These are phyloP conservation scores for Xylaria sp. DNA, from an alignment of 2,329 filamentous ascomycete species.

Conservation along the genomic window DNA sequence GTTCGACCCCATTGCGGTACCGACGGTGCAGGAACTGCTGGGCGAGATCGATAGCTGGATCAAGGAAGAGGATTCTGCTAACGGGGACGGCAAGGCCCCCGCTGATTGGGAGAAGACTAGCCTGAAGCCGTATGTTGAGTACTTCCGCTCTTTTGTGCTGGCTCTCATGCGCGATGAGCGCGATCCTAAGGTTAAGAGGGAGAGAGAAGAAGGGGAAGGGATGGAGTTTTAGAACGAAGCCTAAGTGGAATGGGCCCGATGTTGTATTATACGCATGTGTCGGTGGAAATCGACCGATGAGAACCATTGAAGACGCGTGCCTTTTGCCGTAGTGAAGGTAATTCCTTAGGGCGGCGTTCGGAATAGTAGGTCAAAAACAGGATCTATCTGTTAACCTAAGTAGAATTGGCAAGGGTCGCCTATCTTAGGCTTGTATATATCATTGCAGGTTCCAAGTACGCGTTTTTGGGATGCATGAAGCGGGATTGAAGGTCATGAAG, in stretches of 20 bases:
- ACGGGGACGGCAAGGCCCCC: constrained; percentile 52
- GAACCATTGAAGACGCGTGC: background rate
- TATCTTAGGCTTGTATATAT: constrained; percentile 12
- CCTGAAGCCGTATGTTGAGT: constrained; percentile 90
- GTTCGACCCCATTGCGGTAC: constrained; percentile 90
- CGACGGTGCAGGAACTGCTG: constrained; percentile 84
- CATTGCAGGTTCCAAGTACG: background rate
- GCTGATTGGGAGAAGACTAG: constrained; percentile 98
- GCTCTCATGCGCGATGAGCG: constrained; percentile 80
- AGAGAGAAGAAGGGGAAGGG: constrained; percentile 61
- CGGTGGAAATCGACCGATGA: too few species aligned
- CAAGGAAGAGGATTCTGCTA: constrained; percentile 38
- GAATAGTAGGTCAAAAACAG: background rate
- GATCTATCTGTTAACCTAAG: background rate
- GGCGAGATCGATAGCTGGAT: constrained; percentile 85
- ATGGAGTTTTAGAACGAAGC: constrained; percentile 62
- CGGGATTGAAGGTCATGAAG: background rate
- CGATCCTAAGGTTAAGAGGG: constrained; percentile 65
- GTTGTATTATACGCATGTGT: background rate
- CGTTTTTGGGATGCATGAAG: background rate
- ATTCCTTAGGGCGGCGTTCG: constrained; percentile 10
- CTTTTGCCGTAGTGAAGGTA: background rate
- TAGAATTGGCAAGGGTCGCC: background rate
- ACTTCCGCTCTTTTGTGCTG: constrained; percentile 84
- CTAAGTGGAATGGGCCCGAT: background rate